Conservation (phyloP, 2,329 filamentous ascomycete species). For the Byssoonygena ceratinophila region DNA sequence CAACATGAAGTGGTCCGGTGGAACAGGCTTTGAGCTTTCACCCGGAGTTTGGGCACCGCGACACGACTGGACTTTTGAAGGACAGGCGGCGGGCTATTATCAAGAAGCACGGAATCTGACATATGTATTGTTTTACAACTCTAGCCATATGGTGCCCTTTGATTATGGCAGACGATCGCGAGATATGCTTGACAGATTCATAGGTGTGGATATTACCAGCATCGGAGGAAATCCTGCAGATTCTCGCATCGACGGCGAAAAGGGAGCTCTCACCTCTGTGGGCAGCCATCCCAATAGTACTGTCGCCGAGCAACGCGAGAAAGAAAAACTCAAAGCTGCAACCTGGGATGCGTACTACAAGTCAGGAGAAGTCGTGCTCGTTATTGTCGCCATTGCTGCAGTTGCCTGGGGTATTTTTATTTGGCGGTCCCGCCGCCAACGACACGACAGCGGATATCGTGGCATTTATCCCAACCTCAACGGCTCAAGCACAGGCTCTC, state of each 20-base stretch:
- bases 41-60: constrained; percentile 87
- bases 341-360: constrained; percentile 83
- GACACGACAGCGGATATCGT: constrained; percentile 36
- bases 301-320: constrained; percentile 54
- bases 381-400: constrained; percentile 67
- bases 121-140: constrained; percentile 90
- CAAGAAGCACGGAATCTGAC: constrained; percentile 91
- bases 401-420: constrained; percentile 62
- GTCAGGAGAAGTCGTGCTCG: constrained; percentile 73
- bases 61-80: constrained; percentile 88
- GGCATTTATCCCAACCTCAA: constrained; percentile 37
- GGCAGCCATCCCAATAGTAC: constrained; percentile 62
- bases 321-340: constrained; percentile 66
- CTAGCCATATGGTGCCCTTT: constrained; percentile 96
- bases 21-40: constrained; percentile 77
- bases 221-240: constrained; percentile 74
- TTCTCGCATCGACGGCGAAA: constrained; percentile 74
- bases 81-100: constrained; percentile 77
- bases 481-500: constrained; percentile 22
- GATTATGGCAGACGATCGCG: constrained; percentile 76
- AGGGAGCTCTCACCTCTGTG: constrained; percentile 65
- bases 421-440: constrained; percentile 45
- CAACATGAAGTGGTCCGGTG: constrained; percentile 84
- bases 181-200: constrained; percentile 96
- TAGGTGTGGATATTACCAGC: constrained; percentile 78